Percentiles rank a stretch among this genome's conserved stretches.
phyloP scores from a whole-genome alignment of 148 eudicot genomes.

The Rhododendron williamsianum region DNA sequence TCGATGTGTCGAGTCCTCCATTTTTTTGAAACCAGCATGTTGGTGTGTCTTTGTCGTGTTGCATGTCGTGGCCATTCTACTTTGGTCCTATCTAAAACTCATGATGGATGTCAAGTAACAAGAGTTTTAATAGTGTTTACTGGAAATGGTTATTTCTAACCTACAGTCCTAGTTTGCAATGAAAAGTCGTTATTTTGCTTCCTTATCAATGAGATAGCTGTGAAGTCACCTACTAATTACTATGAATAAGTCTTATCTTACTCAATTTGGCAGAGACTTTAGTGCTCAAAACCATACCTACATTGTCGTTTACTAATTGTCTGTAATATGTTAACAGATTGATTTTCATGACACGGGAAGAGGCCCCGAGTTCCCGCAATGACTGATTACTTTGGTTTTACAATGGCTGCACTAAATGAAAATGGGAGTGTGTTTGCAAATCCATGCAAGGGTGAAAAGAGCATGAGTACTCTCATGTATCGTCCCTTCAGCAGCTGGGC shows the following conservation, averaged over 20 bases:
- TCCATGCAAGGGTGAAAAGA: slow-evolving; percentile 83
- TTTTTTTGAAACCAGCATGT: neutral
- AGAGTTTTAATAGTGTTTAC: neutral
- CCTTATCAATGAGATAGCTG: neutral
- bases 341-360: slow-evolving; percentile 99
- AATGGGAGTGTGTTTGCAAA: slow-evolving; percentile 94
- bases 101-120: neutral
- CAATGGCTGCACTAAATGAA: slow-evolving; percentile 93
- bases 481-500: slow-evolving; percentile 99
- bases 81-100: neutral
- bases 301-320: neutral
- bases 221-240: neutral
- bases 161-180: neutral
- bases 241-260: neutral
- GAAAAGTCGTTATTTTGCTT: neutral
- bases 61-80: neutral
- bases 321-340: slow-evolving; percentile 47
- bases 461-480: slow-evolving; percentile 93
- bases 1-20: neutral
- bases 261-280: neutral
- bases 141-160: neutral
- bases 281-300: neutral
- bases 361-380: slow-evolving; percentile 97
- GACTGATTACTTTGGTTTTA: slow-evolving; percentile 97
- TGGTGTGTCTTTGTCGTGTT: neutral